Evolutionary conservation across 225 moss, liverwort and hornwort genomes (phyloP), one percentile per base, ranked within the genome.

Genomic region (Bryum argenteum): DNA sequence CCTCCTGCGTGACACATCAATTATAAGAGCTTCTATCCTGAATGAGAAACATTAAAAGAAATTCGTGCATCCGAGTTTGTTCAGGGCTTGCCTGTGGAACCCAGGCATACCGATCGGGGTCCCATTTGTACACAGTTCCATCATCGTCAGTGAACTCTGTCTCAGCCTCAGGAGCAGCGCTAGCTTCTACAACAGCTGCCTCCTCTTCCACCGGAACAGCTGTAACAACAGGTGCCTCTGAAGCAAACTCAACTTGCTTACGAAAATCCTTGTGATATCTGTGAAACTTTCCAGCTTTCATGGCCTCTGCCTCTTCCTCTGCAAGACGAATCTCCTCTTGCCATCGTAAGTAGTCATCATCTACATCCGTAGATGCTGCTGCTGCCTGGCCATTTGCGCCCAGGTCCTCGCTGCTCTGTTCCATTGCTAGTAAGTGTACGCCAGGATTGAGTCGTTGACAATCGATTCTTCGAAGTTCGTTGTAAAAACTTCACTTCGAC

Each of bases 81-180:
- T 54, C 42, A 73, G 24, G 17, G 83, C 86, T 75, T 88, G 80
- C 94, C 87, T 94, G 94, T 59, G 98, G 98, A 63, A 91, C 88
- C 94, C 98, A 98, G 58, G 89, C 94, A 76, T 89, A 84, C 70
- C 91, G 79, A 71, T 55, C 58, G 66, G 84, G 82, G 69, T 94
- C 91, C 98, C 94, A 98, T 71, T 84, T 89, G 66, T 98, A 98
- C 45, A 90, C 68, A 61, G 94, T 98, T 63, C 98, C 98, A 78
- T 98, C 94, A 67, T 98, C 98, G 76, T 98, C 94, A 57, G 89
- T 92, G 41, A 98, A 98, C 77, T 98, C 94, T 54, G 85, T 89
- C 74, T 92, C 92, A 58, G 74, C 86, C 66, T 83, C 86, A 53
- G 94, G 82, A 61, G 85, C 84, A 61, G 85, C 84, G 57, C 86